Conservation (phyloP, 2,329 filamentous ascomycete genomes). For the Aspergillus sclerotialis region DNA sequence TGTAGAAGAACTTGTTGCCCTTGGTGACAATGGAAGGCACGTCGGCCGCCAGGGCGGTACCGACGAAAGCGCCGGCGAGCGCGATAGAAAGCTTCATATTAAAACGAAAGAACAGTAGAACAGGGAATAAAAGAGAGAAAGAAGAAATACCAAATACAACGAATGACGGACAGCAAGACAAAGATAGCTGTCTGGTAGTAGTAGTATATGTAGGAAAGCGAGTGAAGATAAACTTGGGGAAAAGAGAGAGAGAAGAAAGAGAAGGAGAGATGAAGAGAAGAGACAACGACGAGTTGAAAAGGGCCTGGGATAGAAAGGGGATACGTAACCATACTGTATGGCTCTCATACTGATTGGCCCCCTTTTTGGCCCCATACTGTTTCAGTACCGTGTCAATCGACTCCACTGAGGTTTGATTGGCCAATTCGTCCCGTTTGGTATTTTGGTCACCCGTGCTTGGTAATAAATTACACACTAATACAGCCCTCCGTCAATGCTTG, state of each 20-base stretch:
- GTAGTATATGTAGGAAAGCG: slow-evolving; percentile 6
- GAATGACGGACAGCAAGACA: slow-evolving; percentile 16
- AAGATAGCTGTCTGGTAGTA: slow-evolving; percentile 8
- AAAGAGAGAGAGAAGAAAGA: slow-evolving; percentile 6
- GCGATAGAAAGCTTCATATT: slow-evolving; percentile 50
- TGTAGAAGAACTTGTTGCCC: slow-evolving; percentile 85
- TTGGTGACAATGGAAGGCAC: slow-evolving; percentile 47
- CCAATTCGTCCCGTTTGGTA: too few relatives aligned
- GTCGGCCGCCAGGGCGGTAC: slow-evolving; percentile 43
- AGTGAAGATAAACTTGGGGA: slow-evolving; percentile 7
- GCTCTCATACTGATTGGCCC: not conserved
- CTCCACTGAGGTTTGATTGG: not conserved
- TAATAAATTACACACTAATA: too few relatives aligned
- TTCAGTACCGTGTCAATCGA: not conserved
- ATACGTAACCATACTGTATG: not conserved
- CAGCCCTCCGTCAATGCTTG: too few relatives aligned
- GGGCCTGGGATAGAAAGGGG: slow-evolving; percentile 4
- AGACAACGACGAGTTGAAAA: slow-evolving; percentile 8
- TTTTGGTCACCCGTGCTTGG: too few relatives aligned
- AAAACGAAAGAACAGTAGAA: slow-evolving; percentile 11
- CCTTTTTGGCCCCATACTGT: not conserved
- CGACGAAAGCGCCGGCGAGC: slow-evolving; percentile 47
- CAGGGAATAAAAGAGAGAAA: slow-evolving; percentile 1
- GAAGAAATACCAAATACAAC: slow-evolving; percentile 9
- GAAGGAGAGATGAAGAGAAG: slow-evolving; percentile 8